phyloP scores from a whole-genome alignment of 768 basidiomycete species.

The Boletus fagicola region DNA sequence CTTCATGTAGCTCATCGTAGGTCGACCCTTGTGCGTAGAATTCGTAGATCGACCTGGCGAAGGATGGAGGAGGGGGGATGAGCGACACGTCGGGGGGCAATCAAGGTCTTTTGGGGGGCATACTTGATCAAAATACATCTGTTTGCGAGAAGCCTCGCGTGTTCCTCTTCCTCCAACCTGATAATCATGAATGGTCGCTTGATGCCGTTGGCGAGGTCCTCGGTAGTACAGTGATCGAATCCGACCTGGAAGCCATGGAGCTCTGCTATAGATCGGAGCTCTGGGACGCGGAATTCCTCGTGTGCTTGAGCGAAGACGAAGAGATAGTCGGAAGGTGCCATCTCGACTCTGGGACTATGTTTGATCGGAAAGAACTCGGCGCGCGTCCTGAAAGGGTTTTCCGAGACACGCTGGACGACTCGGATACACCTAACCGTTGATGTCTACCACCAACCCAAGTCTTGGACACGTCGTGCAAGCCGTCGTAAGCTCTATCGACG shows the following conservation, averaged over 20 bases:
- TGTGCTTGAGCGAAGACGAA: conserved; percentile 82
- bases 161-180: conserved; percentile 63
- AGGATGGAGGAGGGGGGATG: not conserved
- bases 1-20: conserved; percentile 69
- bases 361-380: not conserved
- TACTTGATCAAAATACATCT: conserved; percentile 86
- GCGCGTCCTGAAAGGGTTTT: not conserved
- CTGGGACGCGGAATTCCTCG: conserved; percentile 79
- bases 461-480: conserved; percentile 30
- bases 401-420: not conserved
- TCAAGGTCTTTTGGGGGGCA: conserved; percentile 15
- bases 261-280: conserved; percentile 74
- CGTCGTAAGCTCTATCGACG: conserved; percentile 33
- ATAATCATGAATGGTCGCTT: conserved; percentile 75
- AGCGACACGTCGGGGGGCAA: not conserved
- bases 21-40: conserved; percentile 69
- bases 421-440: conserved; percentile 1
- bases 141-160: conserved; percentile 68
- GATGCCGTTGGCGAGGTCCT: conserved; percentile 45
- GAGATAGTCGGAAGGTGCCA: conserved; percentile 43
- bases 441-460: conserved; percentile 19
- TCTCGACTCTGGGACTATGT: not conserved
- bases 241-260: conserved; percentile 62
- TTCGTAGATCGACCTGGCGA: conserved; percentile 67
- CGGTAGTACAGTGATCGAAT: conserved; percentile 40